A percentile compares a stretch with the other conserved stretches of the same genome.
These are phyloP conservation scores for Benincasa hispida DNA, from an alignment of 306 rosid species.

Conservation along the genomic window DNA sequence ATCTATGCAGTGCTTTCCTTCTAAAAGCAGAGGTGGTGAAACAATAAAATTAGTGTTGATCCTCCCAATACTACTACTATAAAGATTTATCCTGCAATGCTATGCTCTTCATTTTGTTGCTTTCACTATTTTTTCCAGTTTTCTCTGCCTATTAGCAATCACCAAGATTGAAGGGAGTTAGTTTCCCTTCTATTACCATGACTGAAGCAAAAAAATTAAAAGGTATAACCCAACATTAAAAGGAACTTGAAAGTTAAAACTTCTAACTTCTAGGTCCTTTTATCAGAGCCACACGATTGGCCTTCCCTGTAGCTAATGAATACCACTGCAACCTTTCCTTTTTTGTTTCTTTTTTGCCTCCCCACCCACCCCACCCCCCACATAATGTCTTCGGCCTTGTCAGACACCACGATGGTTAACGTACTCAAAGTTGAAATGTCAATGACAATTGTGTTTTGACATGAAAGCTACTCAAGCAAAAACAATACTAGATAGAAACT, in stretches of 20 bases:
- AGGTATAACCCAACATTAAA: not conserved
- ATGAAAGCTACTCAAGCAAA: not conserved
- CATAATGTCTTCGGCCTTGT: not conserved
- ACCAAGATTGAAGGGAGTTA: not conserved
- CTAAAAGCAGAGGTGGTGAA: not conserved
- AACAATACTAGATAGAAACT: not conserved
- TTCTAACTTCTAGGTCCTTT: not conserved
- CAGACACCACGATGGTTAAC: not conserved
- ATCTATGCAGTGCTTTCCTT: not conserved
- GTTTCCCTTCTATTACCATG: not conserved
- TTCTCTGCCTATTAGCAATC: not conserved
- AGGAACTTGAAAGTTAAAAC: not conserved
- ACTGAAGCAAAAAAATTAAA: not conserved
- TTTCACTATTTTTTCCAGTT: not conserved
- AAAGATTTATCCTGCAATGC: not conserved
- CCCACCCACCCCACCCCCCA: no score
- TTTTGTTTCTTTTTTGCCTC: not conserved
- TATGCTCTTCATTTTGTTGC: not conserved
- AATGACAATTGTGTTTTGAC: not conserved
- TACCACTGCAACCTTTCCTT: not conserved
- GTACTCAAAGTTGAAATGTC: not conserved
- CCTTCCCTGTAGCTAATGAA: not conserved
- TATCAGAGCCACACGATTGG: not conserved
- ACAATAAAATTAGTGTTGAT: not conserved
- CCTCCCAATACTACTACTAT: not conserved